These are phyloP conservation scores for Coemansia sp. DNA, from an alignment of 192 early-diverging fungal genomes.

Conservation along the genomic window DNA sequence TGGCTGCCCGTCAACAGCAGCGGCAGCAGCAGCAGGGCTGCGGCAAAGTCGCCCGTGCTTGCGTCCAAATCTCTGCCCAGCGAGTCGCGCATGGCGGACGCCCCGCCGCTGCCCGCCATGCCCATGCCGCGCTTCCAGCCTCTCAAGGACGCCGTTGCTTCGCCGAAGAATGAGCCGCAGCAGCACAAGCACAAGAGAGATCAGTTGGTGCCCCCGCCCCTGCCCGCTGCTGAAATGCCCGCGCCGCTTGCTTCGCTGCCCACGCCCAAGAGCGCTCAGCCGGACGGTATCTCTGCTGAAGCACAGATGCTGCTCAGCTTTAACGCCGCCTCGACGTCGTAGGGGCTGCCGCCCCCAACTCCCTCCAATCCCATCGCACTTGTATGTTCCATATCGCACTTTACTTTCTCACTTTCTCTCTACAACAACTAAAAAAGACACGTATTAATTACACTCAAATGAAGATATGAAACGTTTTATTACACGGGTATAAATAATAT, in stretches of 20 bases:
- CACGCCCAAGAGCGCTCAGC: constrained; percentile 1
- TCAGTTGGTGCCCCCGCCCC: constrained; percentile 14
- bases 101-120: constrained; percentile 21
- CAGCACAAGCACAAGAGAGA: constrained; percentile 19
- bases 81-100: background rate
- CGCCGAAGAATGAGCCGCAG: constrained; percentile 2
- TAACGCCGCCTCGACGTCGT: constrained; percentile 12
- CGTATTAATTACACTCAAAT: too few species aligned
- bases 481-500: too few species aligned
- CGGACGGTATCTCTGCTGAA: constrained; percentile 33
- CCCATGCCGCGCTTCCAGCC: constrained; percentile 51
- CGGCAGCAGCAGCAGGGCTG: too few species aligned
- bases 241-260: background rate
- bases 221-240: constrained; percentile 8
- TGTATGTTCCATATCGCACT: too few species aligned
- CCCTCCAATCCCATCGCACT: too few species aligned
- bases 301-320: constrained; percentile 49
- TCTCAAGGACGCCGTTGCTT: background rate
- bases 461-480: too few species aligned
- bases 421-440: too few species aligned
- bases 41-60: constrained; percentile 15
- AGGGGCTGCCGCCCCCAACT: too few species aligned
- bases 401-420: too few species aligned
- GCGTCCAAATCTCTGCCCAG: constrained; percentile 16
- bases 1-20: constrained; percentile 19